These are phyloP conservation scores for Salix brachista DNA, from an alignment of 345 rosid genomes.

Conservation along the genomic window DNA sequence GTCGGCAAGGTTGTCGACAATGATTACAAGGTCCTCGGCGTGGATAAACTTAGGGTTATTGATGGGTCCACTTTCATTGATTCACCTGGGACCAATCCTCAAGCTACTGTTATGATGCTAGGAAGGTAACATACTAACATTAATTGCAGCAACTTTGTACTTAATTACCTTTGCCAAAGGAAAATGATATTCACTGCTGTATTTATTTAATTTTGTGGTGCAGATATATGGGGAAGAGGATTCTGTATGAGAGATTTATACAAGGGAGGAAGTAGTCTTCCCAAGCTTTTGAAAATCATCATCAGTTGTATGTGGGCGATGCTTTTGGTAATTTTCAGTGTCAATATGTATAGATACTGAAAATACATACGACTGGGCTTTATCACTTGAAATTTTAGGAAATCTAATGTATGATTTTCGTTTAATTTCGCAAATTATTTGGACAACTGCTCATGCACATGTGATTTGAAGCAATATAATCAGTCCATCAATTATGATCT, in stretches of 20 bases:
- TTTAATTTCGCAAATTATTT: neutral
- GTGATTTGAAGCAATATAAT: too few relatives aligned
- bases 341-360: neutral
- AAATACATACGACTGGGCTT: neutral
- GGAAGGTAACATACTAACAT: conserved; percentile 52
- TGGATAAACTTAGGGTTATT: conserved; percentile 55
- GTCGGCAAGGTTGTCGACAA: conserved; percentile 69
- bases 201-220: neutral
- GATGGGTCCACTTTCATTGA: conserved; percentile 73
- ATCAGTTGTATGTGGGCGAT: neutral
- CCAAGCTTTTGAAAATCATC: too few relatives aligned
- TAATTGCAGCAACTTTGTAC: too few relatives aligned
- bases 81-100: conserved; percentile 92
- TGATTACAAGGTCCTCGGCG: conserved; percentile 63
- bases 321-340: neutral
- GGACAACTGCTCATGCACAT: too few relatives aligned
- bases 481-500: too few relatives aligned
- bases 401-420: neutral
- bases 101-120: conserved; percentile 97
- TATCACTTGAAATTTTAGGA: neutral
- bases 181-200: neutral
- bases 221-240: conserved; percentile 44
- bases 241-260: conserved; percentile 20
- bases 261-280: neutral
- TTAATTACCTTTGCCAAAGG: too few relatives aligned